Base-by-base conservation (phyloP, 495 filamentous ascomycete species). In the Lentithecium fluviatile region DNA sequence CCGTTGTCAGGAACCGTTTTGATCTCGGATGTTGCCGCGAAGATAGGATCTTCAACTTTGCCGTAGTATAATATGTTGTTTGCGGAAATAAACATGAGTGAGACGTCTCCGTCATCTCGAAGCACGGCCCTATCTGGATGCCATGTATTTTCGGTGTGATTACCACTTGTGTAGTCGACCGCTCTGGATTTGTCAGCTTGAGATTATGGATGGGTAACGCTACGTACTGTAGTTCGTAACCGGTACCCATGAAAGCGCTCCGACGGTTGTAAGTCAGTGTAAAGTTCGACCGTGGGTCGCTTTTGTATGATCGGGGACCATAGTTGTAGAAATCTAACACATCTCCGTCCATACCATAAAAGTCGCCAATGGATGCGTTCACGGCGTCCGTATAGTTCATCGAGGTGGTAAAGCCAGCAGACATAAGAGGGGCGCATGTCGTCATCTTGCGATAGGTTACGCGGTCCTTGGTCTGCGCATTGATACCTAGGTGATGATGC, bases 381-480 rank as follows among this genome's bases (percentile, higher is more conserved):
- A 36, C 49, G 2, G 20, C 49, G 49, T 52, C 49, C 4, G 24
- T 32, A 36, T 32, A 52, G 49, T 36, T 52, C 20, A 52, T 26
- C 20, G 24, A 15, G 6, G 49, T 52, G 49, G 29, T 52, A n/a
- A 52, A 52, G 23, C 49, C 49, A 13, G 2, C 10, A 8, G 10
- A 13, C 26, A 26, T 52, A n/a, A 52, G 20, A 20, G 49, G 49
- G n/a, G 49, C 49, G 26, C 49, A 52, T 8, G 49, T 36, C n/a
- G 49, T 36, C 49, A 26, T 32, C 29, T 24, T 21, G n/a, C 49
- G 49, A 52, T 52, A 52, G 23, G 13, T n/a, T 7, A 52, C 6
- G 7, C 49, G 23, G 15, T 52, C 49, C 15, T 21, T 19, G n/a
- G 49, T 10, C 20, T 43, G 13, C 15, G 15, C 19, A 43, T 43